phyloP scores from a whole-genome alignment of 371 early-diverging fungal genomes.

The Mortierella sp. region DNA sequence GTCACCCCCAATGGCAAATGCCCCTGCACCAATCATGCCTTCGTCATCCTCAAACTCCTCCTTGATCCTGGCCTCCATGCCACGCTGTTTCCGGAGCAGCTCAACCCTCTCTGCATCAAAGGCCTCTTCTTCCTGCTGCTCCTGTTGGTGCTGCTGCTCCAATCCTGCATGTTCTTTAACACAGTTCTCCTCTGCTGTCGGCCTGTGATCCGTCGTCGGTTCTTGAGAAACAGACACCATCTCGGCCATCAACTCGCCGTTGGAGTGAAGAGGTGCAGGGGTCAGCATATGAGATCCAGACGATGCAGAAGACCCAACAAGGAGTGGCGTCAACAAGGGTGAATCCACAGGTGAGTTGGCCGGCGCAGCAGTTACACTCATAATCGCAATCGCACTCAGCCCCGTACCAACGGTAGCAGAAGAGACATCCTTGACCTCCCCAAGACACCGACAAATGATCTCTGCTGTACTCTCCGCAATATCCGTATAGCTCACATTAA shows the following conservation, averaged over 20 bases:
- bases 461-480: constrained; percentile 37
- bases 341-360: background rate
- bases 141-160: background rate
- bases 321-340: constrained; percentile 17
- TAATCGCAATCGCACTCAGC: background rate
- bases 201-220: background rate
- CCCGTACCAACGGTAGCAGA: background rate
- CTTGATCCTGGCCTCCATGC: constrained; percentile 28
- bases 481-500: constrained; percentile 52
- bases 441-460: constrained; percentile 46
- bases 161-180: background rate
- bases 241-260: background rate
- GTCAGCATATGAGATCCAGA: constrained; percentile 23
- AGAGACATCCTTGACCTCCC: constrained; percentile 24
- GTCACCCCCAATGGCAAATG: constrained; percentile 21
- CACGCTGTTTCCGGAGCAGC: constrained; percentile 26
- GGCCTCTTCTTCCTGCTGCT: background rate
- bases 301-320: background rate
- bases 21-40: background rate
- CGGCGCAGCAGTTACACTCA: background rate
- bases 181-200: background rate
- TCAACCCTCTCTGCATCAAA: constrained; percentile 39
- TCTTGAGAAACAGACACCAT: background rate
- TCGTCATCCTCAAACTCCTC: constrained; percentile 28
- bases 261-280: background rate